Evolutionary conservation across 768 basidiomycete species (phyloP).

Genomic region (Rhodocollybia butyracea): DNA sequence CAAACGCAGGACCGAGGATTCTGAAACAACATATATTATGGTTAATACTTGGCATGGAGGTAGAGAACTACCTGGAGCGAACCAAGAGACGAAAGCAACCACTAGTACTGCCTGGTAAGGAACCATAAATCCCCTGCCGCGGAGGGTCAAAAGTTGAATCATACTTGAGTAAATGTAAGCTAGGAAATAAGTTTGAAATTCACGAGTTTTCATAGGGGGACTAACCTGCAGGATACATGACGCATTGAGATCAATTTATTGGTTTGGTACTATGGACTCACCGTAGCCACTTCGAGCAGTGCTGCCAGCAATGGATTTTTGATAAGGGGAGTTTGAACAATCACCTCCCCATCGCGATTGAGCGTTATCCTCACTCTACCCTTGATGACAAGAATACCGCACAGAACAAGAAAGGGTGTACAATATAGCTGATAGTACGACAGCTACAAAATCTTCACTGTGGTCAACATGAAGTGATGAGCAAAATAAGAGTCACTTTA

Average conservation of each 20-base stretch:
- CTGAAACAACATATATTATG: conserved; percentile 48
- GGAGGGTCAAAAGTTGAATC: conserved; percentile 42
- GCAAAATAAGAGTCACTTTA: conserved; percentile 24
- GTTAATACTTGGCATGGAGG: not conserved
- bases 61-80: conserved; percentile 42
- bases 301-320: conserved; percentile 56
- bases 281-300: conserved; percentile 69
- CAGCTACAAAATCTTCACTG: conserved; percentile 52
- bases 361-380: conserved; percentile 50
- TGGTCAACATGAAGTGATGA: not conserved
- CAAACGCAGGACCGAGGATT: conserved; percentile 52
- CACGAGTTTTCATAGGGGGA: not conserved
- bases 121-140: conserved; percentile 46
- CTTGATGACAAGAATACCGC: conserved; percentile 50
- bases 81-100: conserved; percentile 50
- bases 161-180: conserved; percentile 64
- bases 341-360: conserved; percentile 43
- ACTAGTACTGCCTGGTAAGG: conserved; percentile 43
- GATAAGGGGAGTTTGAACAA: conserved; percentile 44
- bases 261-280: conserved; percentile 30
- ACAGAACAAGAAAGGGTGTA: conserved; percentile 61
- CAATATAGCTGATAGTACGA: conserved; percentile 49
- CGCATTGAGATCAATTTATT: not conserved
- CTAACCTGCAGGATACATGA: conserved; percentile 61
- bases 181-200: conserved; percentile 19